phyloP scores from a whole-genome alignment of 2,329 filamentous ascomycete species.

The Penicillium olsonii region DNA sequence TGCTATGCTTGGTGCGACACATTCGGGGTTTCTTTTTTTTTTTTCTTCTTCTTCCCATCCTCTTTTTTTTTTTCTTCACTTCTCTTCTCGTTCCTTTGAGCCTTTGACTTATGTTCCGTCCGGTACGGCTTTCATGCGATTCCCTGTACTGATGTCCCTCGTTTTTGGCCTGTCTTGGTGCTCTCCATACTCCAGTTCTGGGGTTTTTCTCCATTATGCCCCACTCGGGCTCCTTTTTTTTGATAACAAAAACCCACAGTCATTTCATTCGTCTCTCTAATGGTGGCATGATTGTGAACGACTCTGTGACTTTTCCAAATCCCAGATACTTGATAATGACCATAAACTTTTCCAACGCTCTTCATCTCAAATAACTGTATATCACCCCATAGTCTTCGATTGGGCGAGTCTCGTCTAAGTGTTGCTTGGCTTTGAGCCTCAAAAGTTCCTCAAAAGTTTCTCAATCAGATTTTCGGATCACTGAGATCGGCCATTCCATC shows the following conservation, averaged over 20 bases:
- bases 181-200: constrained; percentile 16
- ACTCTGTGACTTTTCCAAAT: constrained; percentile 15
- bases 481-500: constrained; percentile 12
- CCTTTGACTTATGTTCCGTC: constrained; percentile 21
- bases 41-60: constrained; percentile 6
- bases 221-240: constrained; percentile 14
- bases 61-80: constrained; percentile 4
- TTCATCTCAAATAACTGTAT: not conserved
- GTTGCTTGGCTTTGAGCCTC: no score
- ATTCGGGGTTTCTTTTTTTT: constrained; percentile 13
- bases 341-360: not conserved
- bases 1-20: constrained; percentile 25
- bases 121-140: constrained; percentile 23
- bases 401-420: no score
- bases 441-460: no score
- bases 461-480: not conserved
- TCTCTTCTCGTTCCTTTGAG: not conserved
- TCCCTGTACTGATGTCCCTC: constrained; percentile 8
- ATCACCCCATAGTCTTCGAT: no score
- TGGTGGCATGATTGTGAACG: constrained; percentile 30
- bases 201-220: constrained; percentile 12
- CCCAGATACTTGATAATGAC: constrained; percentile 4
- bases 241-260: not conserved
- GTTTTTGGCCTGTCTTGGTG: constrained; percentile 9
- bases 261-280: constrained; percentile 23